Conservation (phyloP, 352 stramenopile genomes). For the Phytophthora quininea region DNA sequence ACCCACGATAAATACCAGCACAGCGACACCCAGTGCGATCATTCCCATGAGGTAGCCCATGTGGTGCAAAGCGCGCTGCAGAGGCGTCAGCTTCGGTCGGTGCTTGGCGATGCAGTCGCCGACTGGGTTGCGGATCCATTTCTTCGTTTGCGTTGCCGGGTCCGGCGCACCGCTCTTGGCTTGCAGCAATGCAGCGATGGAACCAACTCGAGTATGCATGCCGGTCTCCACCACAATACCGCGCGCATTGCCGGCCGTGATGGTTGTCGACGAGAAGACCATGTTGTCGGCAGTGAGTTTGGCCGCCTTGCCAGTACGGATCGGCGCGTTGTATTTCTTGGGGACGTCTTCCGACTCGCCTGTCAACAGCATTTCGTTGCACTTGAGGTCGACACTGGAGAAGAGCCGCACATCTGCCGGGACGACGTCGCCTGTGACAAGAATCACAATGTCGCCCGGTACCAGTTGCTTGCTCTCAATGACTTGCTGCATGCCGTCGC, state of each 20-base stretch:
- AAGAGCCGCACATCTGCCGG: constrained; percentile 91
- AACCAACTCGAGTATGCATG: constrained; percentile 75
- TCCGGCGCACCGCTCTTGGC: constrained; percentile 32
- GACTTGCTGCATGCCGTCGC: constrained; percentile 62
- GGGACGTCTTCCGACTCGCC: constrained; percentile 89
- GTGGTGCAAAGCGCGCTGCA: constrained; percentile 94
- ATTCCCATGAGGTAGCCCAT: constrained; percentile 92
- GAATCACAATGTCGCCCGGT: constrained; percentile 86
- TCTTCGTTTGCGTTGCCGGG: constrained; percentile 19
- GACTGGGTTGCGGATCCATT: constrained; percentile 59
- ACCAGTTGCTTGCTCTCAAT: constrained; percentile 76
- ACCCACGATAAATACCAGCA: constrained; percentile 92
- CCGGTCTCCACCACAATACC: constrained; percentile 77
- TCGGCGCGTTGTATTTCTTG: constrained; percentile 65
- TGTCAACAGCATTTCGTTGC: constrained; percentile 95
- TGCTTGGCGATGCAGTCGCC: constrained; percentile 62
- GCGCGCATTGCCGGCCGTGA: constrained; percentile 77
- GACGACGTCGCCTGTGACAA: constrained; percentile 93
- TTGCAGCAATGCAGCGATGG: constrained; percentile 70
- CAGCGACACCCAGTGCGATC: constrained; percentile 80
- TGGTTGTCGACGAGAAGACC: constrained; percentile 92
- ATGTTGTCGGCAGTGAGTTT: constrained; percentile 88
- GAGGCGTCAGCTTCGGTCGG: constrained; percentile 82
- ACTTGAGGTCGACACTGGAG: constrained; percentile 83
- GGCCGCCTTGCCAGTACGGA: constrained; percentile 24